A percentile compares a stretch with the other conserved stretches of the same genome.
Conservation (phyloP, 2,329 filamentous ascomycete species). For the Aspergillus novofumigatus region DNA sequence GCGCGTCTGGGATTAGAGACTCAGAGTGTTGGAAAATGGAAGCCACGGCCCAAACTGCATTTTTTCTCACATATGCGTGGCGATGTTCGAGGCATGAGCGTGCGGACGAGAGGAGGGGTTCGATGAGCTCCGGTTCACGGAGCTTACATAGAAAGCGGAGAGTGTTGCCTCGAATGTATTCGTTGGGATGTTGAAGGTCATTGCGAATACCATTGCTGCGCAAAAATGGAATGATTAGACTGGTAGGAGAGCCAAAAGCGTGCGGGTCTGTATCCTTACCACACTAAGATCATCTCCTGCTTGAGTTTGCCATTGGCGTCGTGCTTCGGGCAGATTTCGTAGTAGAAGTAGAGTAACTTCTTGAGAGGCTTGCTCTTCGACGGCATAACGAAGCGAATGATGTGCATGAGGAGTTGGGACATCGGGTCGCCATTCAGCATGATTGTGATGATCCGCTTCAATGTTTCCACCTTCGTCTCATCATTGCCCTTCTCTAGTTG, state of each 20-base stretch:
- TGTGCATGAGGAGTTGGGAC: conserved; percentile 96
- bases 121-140: conserved; percentile 89
- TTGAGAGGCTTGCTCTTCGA: conserved; percentile 95
- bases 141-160: conserved; percentile 96
- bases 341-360: conserved; percentile 98
- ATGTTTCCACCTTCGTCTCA: conserved; percentile 88
- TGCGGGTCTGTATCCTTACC: conserved; percentile 53
- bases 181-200: conserved; percentile 94
- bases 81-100: conserved; percentile 91
- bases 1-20: conserved; percentile 87
- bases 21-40: conserved; percentile 91
- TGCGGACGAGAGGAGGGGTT: conserved; percentile 88
- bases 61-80: conserved; percentile 97
- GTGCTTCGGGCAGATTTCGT: conserved; percentile 96
- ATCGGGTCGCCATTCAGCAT: conserved; percentile 99
- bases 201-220: conserved; percentile 93
- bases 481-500: conserved; percentile 92
- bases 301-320: conserved; percentile 91
- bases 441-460: conserved; percentile 92
- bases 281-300: conserved; percentile 99
- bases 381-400: conserved; percentile 99
- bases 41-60: conserved; percentile 89
- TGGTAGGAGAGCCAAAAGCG: conserved; percentile 1
- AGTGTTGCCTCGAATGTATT: conserved; percentile 98
- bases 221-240: conserved; percentile 12